Conservation (phyloP, 2,329 filamentous ascomycete species). For the Proliferodiscus dingleyae region DNA sequence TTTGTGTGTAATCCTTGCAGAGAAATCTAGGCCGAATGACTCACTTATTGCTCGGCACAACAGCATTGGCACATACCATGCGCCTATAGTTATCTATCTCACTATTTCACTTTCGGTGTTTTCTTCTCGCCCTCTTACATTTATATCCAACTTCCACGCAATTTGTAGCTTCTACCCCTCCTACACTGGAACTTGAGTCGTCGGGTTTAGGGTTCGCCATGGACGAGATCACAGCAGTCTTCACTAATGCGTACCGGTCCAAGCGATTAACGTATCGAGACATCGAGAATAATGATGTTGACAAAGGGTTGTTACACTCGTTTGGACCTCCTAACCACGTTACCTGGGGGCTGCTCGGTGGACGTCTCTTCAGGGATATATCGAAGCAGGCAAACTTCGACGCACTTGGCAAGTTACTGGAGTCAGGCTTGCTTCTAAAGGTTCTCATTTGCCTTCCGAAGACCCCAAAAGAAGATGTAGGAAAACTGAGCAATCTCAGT, state of each 20-base stretch:
- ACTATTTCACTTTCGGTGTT: no score
- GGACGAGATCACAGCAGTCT: slow-evolving; percentile 3
- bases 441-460: slow-evolving; percentile 6
- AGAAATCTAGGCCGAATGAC: no score
- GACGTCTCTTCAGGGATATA: slow-evolving; percentile 5
- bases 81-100: no score
- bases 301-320: slow-evolving; percentile 3
- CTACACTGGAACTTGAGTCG: not conserved
- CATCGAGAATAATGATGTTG: slow-evolving; percentile 5
- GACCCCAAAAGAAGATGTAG: slow-evolving; percentile 2
- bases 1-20: no score
- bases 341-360: slow-evolving; percentile 2
- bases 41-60: no score
- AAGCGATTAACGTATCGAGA: slow-evolving; percentile 7
- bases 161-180: not conserved
- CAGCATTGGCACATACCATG: no score
- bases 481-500: not conserved
- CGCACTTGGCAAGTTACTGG: slow-evolving; percentile 2
- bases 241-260: slow-evolving; percentile 6
- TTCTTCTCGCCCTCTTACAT: not conserved
- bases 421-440: slow-evolving; percentile 5
- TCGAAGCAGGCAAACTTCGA: slow-evolving; percentile 5
- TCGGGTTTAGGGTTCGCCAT: not conserved
- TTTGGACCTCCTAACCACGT: slow-evolving; percentile 7
- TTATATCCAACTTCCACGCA: not conserved